These are phyloP conservation scores for Hymenoscyphus salicellus DNA, from an alignment of 2,329 filamentous ascomycete genomes.

Conservation along the genomic window DNA sequence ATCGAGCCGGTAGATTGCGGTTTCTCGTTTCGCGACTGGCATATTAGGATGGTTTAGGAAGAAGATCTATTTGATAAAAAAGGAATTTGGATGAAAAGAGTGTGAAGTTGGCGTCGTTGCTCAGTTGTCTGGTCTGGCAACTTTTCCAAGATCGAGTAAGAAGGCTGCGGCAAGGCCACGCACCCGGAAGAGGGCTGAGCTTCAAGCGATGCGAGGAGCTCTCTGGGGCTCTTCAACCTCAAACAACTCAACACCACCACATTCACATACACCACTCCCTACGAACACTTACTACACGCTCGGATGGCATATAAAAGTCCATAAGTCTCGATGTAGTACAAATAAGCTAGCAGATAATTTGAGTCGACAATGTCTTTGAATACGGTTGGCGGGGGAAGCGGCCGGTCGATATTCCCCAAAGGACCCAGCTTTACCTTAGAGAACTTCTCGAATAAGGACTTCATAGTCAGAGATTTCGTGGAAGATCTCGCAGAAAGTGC, in stretches of 20 bases:
- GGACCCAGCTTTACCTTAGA: slow-evolving; percentile 83
- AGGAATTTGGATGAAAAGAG: slow-evolving; percentile 5
- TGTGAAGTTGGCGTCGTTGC: neutral
- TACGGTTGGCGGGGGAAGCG: slow-evolving; percentile 25
- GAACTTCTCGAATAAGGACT: slow-evolving; percentile 85
- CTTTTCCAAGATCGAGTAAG: neutral
- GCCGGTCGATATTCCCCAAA: slow-evolving; percentile 63
- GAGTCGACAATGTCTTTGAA: slow-evolving; percentile 31
- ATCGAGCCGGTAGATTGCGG: slow-evolving; percentile 45
- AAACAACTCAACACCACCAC: neutral
- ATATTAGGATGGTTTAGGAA: slow-evolving; percentile 16
- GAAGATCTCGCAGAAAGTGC: slow-evolving; percentile 86
- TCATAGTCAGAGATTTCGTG: slow-evolving; percentile 97
- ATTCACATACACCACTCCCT: neutral
- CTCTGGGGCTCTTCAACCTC: too few species aligned
- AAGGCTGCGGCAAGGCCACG: slow-evolving; percentile 22
- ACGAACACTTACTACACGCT: neutral
- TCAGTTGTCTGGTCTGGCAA: neutral
- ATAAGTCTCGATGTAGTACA: slow-evolving; percentile 27
- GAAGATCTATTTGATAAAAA: slow-evolving; percentile 5
- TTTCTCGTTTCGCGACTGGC: slow-evolving; percentile 36
- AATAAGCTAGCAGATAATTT: slow-evolving; percentile 12
- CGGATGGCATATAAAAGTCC: slow-evolving; percentile 1
- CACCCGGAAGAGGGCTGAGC: slow-evolving; percentile 9
- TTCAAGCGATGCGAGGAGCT: neutral